Conservation (phyloP, 2,329 filamentous ascomycete species). For the Cladosporium sp. region DNA sequence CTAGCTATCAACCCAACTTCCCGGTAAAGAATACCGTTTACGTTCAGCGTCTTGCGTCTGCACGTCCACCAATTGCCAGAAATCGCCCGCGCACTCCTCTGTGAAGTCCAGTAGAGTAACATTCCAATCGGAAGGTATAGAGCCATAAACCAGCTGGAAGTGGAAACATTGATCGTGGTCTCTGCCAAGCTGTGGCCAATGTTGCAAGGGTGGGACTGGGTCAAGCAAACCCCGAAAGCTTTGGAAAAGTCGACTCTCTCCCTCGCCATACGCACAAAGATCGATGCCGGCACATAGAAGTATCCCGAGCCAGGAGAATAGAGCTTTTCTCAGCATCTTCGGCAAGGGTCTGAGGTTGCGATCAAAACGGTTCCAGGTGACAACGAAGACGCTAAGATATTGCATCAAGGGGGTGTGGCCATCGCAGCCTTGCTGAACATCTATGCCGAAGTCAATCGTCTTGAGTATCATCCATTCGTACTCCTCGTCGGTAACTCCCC, state of each 20-base stretch:
- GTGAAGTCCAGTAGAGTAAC: background rate
- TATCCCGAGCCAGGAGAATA: background rate
- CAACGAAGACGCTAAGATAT: background rate
- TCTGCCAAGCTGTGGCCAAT: background rate
- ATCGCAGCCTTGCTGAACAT: background rate
- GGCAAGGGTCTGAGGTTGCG: no score
- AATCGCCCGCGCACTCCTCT: background rate
- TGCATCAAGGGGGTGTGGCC: background rate
- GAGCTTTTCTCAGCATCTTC: background rate
- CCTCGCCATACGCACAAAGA: background rate
- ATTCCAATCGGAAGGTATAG: background rate
- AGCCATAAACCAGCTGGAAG: background rate
- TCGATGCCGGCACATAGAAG: background rate
- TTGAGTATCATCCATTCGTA: no score
- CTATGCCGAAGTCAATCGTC: background rate
- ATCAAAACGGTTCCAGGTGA: no score
- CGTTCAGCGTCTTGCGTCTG: slow-evolving; percentile 7
- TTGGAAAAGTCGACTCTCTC: background rate
- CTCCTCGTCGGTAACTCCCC: no score
- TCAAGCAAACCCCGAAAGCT: background rate
- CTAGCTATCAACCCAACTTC: no score
- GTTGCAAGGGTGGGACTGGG: background rate
- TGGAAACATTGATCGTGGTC: background rate
- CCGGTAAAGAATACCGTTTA: no score
- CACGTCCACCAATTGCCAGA: background rate